Evolutionary conservation across 2,329 filamentous ascomycete genomes (phyloP).

Genomic region (Aspergillus sp.): DNA sequence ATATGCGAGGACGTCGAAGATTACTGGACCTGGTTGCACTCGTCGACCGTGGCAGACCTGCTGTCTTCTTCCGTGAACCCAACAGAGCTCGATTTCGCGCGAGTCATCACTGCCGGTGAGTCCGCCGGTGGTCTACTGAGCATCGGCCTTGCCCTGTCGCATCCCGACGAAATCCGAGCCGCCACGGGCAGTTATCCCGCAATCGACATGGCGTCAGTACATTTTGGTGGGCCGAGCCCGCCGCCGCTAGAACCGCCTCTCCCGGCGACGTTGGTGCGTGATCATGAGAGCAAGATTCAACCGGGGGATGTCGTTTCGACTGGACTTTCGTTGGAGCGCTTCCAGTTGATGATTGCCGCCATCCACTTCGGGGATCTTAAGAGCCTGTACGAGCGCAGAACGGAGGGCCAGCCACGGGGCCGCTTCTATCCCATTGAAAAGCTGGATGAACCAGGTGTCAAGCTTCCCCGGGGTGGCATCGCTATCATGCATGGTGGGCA

Average conservation of each 20-base stretch:
- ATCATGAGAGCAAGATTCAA: constrained; percentile 6
- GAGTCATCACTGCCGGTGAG: constrained; percentile 29
- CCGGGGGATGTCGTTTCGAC: constrained; percentile 18
- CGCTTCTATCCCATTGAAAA: constrained; percentile 28
- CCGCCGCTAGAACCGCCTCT: constrained; percentile 12
- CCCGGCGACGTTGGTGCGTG: constrained; percentile 12
- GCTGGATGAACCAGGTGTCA: constrained; percentile 25
- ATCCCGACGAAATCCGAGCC: constrained; percentile 31
- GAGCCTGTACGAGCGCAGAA: constrained; percentile 20
- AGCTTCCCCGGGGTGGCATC: constrained; percentile 30
- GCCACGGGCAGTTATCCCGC: constrained; percentile 33
- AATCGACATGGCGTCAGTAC: constrained; percentile 23
- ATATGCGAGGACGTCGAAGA: constrained; percentile 50
- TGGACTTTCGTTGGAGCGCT: constrained; percentile 1
- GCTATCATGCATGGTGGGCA: constrained; percentile 35
- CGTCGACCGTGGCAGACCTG: constrained; percentile 7
- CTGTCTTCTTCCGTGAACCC: constrained; percentile 13
- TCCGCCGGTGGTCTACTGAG: constrained; percentile 34
- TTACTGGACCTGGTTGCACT: constrained; percentile 50
- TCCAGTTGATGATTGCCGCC: constrained; percentile 20
- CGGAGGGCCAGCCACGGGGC: constrained; percentile 12
- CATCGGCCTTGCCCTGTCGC: constrained; percentile 25
- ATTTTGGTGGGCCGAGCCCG: constrained; percentile 17
- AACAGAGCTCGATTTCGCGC: constrained; percentile 23
- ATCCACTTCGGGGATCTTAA: constrained; percentile 17